phyloP scores from a whole-genome alignment of 306 rosid species.

The Fagus crenata region DNA sequence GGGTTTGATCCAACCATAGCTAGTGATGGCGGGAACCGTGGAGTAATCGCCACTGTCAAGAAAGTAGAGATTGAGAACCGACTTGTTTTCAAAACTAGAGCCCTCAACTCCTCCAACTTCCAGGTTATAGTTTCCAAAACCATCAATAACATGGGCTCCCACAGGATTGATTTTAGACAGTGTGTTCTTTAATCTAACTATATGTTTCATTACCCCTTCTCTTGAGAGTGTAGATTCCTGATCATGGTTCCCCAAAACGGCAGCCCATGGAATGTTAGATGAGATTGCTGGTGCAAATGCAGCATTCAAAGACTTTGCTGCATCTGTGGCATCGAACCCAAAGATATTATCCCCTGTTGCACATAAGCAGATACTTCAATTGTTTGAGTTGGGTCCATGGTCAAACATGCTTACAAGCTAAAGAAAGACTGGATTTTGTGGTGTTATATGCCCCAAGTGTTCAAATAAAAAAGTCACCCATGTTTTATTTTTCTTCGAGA shows the following conservation, averaged over 20 bases:
- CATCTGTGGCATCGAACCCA: conserved; percentile 60
- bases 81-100: conserved; percentile 71
- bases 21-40: conserved; percentile 54
- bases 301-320: conserved; percentile 69
- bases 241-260: conserved; percentile 94
- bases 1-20: conserved; percentile 93
- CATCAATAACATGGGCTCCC: conserved; percentile 56
- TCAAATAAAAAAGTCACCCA: not conserved
- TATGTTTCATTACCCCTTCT: conserved; percentile 83
- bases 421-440: not conserved
- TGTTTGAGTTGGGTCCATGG: not conserved
- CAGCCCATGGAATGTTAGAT: conserved; percentile 89
- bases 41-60: conserved; percentile 96
- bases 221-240: conserved; percentile 85
- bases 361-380: not conserved
- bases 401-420: too few species aligned
- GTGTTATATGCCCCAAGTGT: not conserved
- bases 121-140: conserved; percentile 90
- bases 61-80: conserved; percentile 83
- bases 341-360: conserved; percentile 77
- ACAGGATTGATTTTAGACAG: conserved; percentile 67
- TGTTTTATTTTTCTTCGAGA: too few species aligned
- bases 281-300: conserved; percentile 90
- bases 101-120: conserved; percentile 73
- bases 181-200: conserved; percentile 72